A percentile compares a stretch with the other conserved stretches of the same genome.
Conservation (phyloP, 768 basidiomycete species). For the Mycena kentingensis region DNA sequence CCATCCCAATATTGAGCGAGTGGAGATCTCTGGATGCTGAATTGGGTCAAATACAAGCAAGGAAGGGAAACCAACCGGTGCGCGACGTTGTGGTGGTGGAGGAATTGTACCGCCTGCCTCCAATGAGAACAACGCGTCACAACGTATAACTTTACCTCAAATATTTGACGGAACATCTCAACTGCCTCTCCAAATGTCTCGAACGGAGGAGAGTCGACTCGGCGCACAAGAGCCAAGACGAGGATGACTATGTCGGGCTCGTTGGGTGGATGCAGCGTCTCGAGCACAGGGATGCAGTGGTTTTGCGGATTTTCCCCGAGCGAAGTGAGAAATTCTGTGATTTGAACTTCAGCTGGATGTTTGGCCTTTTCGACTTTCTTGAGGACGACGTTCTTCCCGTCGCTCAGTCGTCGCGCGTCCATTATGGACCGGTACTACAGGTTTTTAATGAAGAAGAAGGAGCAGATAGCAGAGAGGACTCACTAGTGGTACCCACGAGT, state of each 20-base stretch:
- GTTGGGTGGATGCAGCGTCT: conserved; percentile 25
- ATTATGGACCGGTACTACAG: conserved; percentile 18
- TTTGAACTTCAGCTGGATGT: conserved; percentile 23
- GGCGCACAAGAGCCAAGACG: conserved; percentile 32
- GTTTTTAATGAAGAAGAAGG: conserved; percentile 21
- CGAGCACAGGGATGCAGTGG: conserved; percentile 32
- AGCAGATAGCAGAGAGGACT: too few relatives aligned
- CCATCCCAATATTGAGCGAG: conserved; percentile 29
- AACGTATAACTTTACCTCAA: conserved; percentile 26
- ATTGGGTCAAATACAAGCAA: neutral
- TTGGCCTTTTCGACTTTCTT: conserved; percentile 22
- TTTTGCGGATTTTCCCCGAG: conserved; percentile 26
- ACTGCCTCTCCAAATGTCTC: conserved; percentile 34
- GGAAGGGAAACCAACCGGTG: neutral
- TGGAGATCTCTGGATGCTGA: conserved; percentile 22
- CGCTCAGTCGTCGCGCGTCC: conserved; percentile 25
- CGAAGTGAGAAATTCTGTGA: conserved; percentile 23
- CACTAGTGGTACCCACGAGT: conserved; percentile 19
- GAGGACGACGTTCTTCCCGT: conserved; percentile 22
- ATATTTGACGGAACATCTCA: conserved; percentile 32
- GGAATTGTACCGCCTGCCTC: conserved; percentile 33
- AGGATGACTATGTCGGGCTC: conserved; percentile 19
- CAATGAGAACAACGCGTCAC: neutral
- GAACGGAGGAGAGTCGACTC: conserved; percentile 25
- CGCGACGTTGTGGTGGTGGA: conserved; percentile 31